Conservation (phyloP, 306 rosid genomes). For the Sicyos baderoa region DNA sequence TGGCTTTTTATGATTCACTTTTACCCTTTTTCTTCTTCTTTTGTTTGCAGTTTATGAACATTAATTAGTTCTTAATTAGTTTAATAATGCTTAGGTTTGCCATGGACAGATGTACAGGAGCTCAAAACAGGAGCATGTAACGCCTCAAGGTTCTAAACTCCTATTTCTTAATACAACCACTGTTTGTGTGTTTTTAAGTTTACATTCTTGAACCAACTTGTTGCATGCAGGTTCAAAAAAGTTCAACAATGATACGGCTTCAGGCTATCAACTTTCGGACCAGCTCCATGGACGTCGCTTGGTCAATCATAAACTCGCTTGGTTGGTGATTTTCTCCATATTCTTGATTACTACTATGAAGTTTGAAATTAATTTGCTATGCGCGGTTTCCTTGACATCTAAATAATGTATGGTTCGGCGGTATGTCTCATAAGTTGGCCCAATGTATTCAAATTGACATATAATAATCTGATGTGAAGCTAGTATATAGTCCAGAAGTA, state of each 20-base stretch:
- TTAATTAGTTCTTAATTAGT: constrained; percentile 12
- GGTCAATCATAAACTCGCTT: not conserved
- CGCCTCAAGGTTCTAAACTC: constrained; percentile 38
- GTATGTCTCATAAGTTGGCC: too few species aligned
- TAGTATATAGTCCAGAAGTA: not conserved
- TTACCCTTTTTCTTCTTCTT: not conserved
- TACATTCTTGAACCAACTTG: not conserved
- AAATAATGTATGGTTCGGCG: too few species aligned
- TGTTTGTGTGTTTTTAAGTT: not conserved
- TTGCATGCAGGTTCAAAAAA: not conserved
- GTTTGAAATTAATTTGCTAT: too few species aligned
- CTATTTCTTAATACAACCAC: not conserved
- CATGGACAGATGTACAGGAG: constrained; percentile 79
- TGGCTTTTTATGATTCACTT: not conserved
- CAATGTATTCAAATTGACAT: not conserved
- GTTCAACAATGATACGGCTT: not conserved
- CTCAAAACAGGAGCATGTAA: constrained; percentile 54
- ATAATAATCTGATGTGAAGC: not conserved
- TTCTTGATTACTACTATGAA: not conserved
- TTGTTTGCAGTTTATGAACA: constrained; percentile 1
- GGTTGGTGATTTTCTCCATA: constrained; percentile 1
- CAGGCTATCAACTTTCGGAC: constrained; percentile 7
- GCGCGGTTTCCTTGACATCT: too few species aligned
- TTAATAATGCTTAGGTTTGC: constrained; percentile 25
- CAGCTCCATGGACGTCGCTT: not conserved